Conservation (phyloP, 1,284 basidiomycete genomes). For the Tilletia caries region DNA sequence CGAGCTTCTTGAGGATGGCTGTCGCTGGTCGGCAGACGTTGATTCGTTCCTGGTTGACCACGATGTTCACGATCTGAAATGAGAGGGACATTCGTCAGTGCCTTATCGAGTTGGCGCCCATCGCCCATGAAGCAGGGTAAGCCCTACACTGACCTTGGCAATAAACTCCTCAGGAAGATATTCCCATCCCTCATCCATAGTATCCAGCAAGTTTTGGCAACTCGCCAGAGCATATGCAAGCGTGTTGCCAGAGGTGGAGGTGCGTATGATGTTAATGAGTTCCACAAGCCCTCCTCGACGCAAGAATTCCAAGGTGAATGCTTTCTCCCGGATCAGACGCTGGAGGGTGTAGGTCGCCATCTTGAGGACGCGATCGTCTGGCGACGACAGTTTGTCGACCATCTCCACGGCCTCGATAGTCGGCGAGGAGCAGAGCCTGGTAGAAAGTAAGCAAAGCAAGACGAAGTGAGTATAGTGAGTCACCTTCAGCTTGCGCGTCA, state of each 20-base stretch:
- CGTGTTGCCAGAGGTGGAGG: slow-evolving; percentile 69
- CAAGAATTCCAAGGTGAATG: slow-evolving; percentile 81
- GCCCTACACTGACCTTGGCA: slow-evolving; percentile 57
- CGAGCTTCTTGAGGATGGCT: slow-evolving; percentile 81
- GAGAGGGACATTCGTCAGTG: background rate
- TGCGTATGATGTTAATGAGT: slow-evolving; percentile 33
- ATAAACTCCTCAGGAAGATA: slow-evolving; percentile 70
- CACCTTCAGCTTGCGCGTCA: background rate
- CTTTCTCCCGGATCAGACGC: slow-evolving; percentile 82
- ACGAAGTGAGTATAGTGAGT: slow-evolving; percentile 15
- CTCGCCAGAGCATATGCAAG: slow-evolving; percentile 79
- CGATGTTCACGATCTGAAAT: slow-evolving; percentile 67
- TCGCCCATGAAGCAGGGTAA: too few species aligned
- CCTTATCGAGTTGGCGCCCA: too few species aligned
- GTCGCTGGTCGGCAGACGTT: slow-evolving; percentile 96
- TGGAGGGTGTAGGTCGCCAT: slow-evolving; percentile 75
- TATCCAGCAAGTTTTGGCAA: slow-evolving; percentile 68
- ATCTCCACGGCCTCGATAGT: slow-evolving; percentile 76
- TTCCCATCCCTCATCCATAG: slow-evolving; percentile 62
- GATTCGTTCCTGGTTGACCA: slow-evolving; percentile 60
- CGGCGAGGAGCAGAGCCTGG: slow-evolving; percentile 76
- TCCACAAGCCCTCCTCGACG: slow-evolving; percentile 64
- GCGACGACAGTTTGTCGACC: slow-evolving; percentile 66
- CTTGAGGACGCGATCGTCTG: slow-evolving; percentile 65
- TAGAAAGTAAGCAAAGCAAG: background rate